phyloP scores from a whole-genome alignment of 768 basidiomycete species.

The Antrodiella citrinella region DNA sequence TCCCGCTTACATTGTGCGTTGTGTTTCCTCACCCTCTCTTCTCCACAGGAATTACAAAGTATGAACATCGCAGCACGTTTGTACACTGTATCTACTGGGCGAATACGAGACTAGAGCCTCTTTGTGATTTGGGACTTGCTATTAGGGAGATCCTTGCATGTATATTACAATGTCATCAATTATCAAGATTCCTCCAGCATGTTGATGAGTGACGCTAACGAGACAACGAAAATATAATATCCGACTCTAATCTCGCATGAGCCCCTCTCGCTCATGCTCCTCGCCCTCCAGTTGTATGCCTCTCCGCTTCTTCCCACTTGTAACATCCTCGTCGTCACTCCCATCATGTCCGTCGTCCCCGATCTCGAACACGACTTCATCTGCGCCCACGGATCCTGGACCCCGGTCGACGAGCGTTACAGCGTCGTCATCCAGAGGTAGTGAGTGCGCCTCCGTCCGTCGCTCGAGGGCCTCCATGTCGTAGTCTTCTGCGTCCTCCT shows the following conservation, averaged over 20 bases:
- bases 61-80: conserved; percentile 91
- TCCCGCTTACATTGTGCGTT: neutral
- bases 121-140: conserved; percentile 10
- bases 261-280: conserved; percentile 57
- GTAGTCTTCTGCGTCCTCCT: conserved; percentile 90
- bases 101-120: conserved; percentile 57
- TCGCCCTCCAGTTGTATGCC: conserved; percentile 26
- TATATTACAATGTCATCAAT: conserved; percentile 24
- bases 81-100: conserved; percentile 81
- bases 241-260: conserved; percentile 40
- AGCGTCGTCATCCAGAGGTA: conserved; percentile 62
- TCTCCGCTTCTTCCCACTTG: conserved; percentile 42
- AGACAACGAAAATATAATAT: conserved; percentile 14
- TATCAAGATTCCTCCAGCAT: conserved; percentile 1
- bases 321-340: conserved; percentile 52
- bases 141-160: conserved; percentile 18
- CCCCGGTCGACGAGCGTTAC: conserved; percentile 63
- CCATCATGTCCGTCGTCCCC: conserved; percentile 62
- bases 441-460: conserved; percentile 34
- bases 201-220: neutral
- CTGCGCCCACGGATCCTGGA: conserved; percentile 43
- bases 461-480: conserved; percentile 70
- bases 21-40: conserved; percentile 3
- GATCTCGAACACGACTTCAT: conserved; percentile 83
- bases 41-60: conserved; percentile 75